A percentile compares a stretch with the other conserved stretches of the same genome.
phyloP scores from a whole-genome alignment of 108 stramenopile species.

The Skeletonema potamos region DNA sequence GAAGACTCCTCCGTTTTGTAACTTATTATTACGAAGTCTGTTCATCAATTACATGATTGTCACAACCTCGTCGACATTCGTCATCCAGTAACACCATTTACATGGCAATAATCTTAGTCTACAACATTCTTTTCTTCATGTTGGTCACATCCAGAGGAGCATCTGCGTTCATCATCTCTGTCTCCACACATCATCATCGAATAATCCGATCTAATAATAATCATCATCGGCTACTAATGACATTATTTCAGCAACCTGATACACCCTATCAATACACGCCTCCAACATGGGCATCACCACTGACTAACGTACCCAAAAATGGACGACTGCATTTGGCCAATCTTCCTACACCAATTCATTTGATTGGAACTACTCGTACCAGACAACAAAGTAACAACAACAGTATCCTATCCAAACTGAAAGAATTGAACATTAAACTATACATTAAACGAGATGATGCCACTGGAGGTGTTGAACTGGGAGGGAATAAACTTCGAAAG shows the following conservation, averaged over 20 bases:
- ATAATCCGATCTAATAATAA: no score
- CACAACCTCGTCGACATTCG: no score
- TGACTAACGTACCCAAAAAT: constrained; percentile 38
- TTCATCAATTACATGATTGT: no score
- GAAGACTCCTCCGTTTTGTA: no score
- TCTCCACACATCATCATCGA: no score
- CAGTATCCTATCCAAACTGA: constrained; percentile 34
- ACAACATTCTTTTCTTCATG: no score
- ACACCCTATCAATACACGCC: constrained; percentile 42
- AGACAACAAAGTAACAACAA: background rate
- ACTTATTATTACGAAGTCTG: no score
- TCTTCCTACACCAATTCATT: constrained; percentile 67
- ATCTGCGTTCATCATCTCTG: no score
- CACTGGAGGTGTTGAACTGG: constrained; percentile 79
- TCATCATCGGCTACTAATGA: no score
- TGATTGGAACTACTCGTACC: constrained; percentile 18
- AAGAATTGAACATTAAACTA: constrained; percentile 44
- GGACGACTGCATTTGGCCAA: constrained; percentile 65
- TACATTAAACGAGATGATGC: constrained; percentile 87
- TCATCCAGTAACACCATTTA: no score
- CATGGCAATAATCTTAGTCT: no score
- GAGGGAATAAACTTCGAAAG: constrained; percentile 91
- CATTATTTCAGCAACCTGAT: constrained; percentile 9
- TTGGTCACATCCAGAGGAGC: no score
- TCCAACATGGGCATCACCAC: constrained; percentile 48